Evolutionary conservation across 2,329 filamentous ascomycete genomes (phyloP).

Genomic region (Chalaropsis ovoidea): DNA sequence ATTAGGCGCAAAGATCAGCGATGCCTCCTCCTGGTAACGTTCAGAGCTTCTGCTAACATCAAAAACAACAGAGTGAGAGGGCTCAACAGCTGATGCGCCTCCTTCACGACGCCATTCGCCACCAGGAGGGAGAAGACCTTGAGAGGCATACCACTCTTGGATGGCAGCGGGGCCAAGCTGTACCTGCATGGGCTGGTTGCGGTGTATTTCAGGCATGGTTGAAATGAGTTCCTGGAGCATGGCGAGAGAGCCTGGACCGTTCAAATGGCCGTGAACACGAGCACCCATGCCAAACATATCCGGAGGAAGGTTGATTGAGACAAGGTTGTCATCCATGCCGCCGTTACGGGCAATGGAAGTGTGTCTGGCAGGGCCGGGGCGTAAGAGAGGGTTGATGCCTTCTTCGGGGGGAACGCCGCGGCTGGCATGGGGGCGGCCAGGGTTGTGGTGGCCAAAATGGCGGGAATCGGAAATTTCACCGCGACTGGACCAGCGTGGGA

Average conservation of each 20-base stretch:
- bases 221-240: conserved; percentile 49
- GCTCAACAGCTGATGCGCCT: conserved; percentile 43
- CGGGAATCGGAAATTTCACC: conserved; percentile 17
- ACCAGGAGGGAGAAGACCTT: conserved; percentile 34
- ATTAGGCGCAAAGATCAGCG: conserved; percentile 63
- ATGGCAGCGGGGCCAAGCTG: conserved; percentile 45
- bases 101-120: conserved; percentile 41
- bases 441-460: not conserved
- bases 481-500: conserved; percentile 17
- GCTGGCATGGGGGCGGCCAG: conserved; percentile 3
- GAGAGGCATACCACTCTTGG: conserved; percentile 41
- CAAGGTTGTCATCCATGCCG: conserved; percentile 31
- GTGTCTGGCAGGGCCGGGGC: conserved; percentile 44
- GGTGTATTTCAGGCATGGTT: conserved; percentile 39
- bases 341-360: conserved; percentile 42
- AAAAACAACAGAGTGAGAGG: conserved; percentile 68
- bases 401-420: conserved; percentile 53
- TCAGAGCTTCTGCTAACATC: conserved; percentile 57
- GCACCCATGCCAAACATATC: conserved; percentile 35
- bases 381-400: conserved; percentile 75
- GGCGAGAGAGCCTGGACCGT: conserved; percentile 43
- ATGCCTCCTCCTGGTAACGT: conserved; percentile 83
- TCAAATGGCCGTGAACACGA: conserved; percentile 20
- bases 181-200: conserved; percentile 47
- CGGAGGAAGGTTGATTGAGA: conserved; percentile 44